Base-by-base conservation (phyloP, 2,329 filamentous ascomycete species). In the Clonostachys rhizophaga region DNA sequence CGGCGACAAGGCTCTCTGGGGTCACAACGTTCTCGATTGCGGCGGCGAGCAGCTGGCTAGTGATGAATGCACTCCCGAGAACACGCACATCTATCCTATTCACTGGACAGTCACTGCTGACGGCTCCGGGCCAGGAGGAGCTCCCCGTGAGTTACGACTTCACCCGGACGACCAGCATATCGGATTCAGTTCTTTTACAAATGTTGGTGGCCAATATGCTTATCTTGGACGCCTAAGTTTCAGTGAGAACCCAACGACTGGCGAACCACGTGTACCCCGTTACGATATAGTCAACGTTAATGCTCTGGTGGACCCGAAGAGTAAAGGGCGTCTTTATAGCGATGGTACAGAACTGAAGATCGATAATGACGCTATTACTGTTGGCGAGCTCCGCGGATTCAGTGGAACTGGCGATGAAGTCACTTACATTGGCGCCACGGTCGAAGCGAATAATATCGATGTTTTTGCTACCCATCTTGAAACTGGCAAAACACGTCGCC, bases 381-480 rank as follows among this genome's bases (percentile, higher is more conserved):
- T 72, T 2, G 69, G 69, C 12, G 70, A 74, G 55, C 56, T 71
- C 3, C 65, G 70, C n/a, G 68, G 69, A 13, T 73, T 71, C 52
- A 66, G 49, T 16, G 35, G 35, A 12, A 12, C 12, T 12, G 35
- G 35, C 12, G 12, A 16, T 16, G 35, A 37, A 16, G 35, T 16
- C 35, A 37, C n/a, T 12, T 71, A 71, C 52, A 54, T 72, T 13
- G 69, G 69, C 5, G 58, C 55, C 40, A 54, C 65, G 2, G 46
- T 44, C 11, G 69, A 74, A 51, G 67, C 68, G 2, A 64, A 55
- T 51, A 74, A 72, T 43, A 65, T 70, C 48, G 70, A 74, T 49
- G 52, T 71, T 9, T 72, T 64, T 46, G 68, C 68, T 10, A 61
- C 60, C 8, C 54, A 71, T 42, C 47, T 72, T 4, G 48, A 49